Conservation (phyloP, 2,329 filamentous ascomycete species). For the Elsinoe australis region DNA sequence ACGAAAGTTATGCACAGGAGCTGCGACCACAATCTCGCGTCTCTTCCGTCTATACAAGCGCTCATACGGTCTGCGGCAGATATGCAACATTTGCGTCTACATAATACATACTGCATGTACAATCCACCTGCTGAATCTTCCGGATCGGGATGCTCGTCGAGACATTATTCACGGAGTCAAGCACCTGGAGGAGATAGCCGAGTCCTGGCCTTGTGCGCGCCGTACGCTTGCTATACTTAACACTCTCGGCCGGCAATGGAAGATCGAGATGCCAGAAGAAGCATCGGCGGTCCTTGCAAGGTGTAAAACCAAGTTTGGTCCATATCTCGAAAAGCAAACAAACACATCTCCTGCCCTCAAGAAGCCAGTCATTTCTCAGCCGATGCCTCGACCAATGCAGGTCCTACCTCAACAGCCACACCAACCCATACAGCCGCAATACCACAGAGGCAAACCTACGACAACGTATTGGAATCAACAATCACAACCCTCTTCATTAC, state of each 20-base stretch:
- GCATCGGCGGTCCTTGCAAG: conserved; percentile 67
- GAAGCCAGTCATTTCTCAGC: neutral
- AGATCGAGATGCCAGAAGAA: conserved; percentile 76
- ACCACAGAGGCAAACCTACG: neutral
- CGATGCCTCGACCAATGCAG: conserved; percentile 2
- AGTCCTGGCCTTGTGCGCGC: conserved; percentile 85
- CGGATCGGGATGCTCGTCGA: conserved; percentile 80
- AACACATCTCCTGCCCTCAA: conserved; percentile 30
- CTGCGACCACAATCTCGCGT: conserved; percentile 83
- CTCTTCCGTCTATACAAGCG: conserved; percentile 92
- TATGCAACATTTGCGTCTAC: conserved; percentile 94
- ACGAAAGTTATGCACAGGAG: conserved; percentile 81
- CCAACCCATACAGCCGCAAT: neutral
- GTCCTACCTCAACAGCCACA: conserved; percentile 3
- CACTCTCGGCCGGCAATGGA: conserved; percentile 81
- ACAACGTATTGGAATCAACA: neutral
- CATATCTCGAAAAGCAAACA: conserved; percentile 39
- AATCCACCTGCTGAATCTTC: conserved; percentile 86
- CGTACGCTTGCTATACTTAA: conserved; percentile 79
- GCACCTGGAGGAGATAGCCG: conserved; percentile 89
- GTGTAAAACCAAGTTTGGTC: conserved; percentile 72
- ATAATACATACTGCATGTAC: conserved; percentile 92
- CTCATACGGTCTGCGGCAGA: conserved; percentile 80
- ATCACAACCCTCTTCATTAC: neutral
- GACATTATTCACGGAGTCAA: conserved; percentile 88